Base-by-base conservation (phyloP, 2,329 filamentous ascomycete species). In the Ciborinia camelliae region DNA sequence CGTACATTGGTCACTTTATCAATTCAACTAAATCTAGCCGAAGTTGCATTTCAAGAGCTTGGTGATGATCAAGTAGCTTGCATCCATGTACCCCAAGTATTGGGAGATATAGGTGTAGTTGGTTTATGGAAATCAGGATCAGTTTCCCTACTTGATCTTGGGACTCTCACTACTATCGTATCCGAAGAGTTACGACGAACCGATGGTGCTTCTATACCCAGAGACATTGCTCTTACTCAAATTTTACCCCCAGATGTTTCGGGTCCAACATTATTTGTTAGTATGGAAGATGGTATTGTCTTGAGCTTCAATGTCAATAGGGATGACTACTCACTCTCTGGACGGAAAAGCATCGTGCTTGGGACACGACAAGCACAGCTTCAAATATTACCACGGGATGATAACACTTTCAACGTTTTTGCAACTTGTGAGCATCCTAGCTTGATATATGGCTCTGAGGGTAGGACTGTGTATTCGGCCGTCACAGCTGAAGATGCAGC, bases 361-460 rank as follows among this genome's bases (percentile, higher is more conserved):
- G 94, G 95, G 30, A 94, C 90, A 18, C 89, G 92, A 66, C 90
- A 96, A 70, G 90, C 94, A 2, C 86, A 86, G 18, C 88, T 99
- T 71, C 90, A 94, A 65, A 81, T 90, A 28, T 79, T 99, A 2
- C 91, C 92, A 0, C 84, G 88, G 59, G 81, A 81, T 0, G 80
- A 88, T 61, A 85, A 84, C 0, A 79, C 91, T 0, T 90, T 84
- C 74, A 96, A 90, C 71, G 88, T 99, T 0, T 96, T 99, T 75
- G 92, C 92, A 0, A 96, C 92, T 0, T 97, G 92, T 65, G 95
- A 99, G 72, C 92, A 97, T 73, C 91, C 95, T 0, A 97, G 91
- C 68, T 78, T 99, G 63, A 97, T 99, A 57, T 97, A 99, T 74
- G 90, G 90, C 10, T 87, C 88, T 0, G 92, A 97, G 74, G 91